Evolutionary conservation across 2,329 filamentous ascomycete species (phyloP).

Genomic region (Beauveria sp.): DNA sequence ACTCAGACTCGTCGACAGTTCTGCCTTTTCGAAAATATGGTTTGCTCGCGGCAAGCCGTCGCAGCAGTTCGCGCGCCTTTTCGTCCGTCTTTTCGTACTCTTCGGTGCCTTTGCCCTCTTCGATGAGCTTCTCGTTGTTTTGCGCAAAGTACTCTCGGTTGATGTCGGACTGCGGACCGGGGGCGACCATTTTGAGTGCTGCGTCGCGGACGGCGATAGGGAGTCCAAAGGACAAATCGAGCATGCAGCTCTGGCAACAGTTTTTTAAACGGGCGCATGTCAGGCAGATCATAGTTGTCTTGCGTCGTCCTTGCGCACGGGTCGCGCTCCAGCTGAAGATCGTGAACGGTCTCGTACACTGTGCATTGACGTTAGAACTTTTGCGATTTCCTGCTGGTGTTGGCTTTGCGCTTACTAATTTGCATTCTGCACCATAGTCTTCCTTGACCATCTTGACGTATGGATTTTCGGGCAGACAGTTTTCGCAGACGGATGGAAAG

Average conservation of each 20-base stretch:
- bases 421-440: slow-evolving; percentile 83
- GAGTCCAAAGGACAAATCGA: slow-evolving; percentile 90
- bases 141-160: slow-evolving; percentile 98
- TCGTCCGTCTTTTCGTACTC: slow-evolving; percentile 97
- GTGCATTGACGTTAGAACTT: slow-evolving; percentile 14
- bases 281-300: slow-evolving; percentile 89
- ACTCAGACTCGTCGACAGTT: slow-evolving; percentile 53
- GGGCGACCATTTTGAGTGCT: slow-evolving; percentile 94
- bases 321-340: slow-evolving; percentile 93
- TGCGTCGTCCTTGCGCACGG: slow-evolving; percentile 78
- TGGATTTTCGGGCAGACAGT: slow-evolving; percentile 89
- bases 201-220: slow-evolving; percentile 94
- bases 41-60: slow-evolving; percentile 81
- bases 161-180: slow-evolving; percentile 83
- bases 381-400: neutral
- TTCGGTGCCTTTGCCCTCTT: slow-evolving; percentile 80
- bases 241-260: slow-evolving; percentile 98
- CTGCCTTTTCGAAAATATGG: slow-evolving; percentile 91
- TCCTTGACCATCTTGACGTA: slow-evolving; percentile 99
- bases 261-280: slow-evolving; percentile 97
- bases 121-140: slow-evolving; percentile 91
- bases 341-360: slow-evolving; percentile 90
- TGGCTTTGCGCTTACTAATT: slow-evolving; percentile 39
- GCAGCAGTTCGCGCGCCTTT: slow-evolving; percentile 82
- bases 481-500: slow-evolving; percentile 84